A percentile compares a stretch with the other conserved stretches of the same genome.
These are phyloP conservation scores for Camelina hispida DNA, from an alignment of 345 rosid genomes.

Conservation along the genomic window DNA sequence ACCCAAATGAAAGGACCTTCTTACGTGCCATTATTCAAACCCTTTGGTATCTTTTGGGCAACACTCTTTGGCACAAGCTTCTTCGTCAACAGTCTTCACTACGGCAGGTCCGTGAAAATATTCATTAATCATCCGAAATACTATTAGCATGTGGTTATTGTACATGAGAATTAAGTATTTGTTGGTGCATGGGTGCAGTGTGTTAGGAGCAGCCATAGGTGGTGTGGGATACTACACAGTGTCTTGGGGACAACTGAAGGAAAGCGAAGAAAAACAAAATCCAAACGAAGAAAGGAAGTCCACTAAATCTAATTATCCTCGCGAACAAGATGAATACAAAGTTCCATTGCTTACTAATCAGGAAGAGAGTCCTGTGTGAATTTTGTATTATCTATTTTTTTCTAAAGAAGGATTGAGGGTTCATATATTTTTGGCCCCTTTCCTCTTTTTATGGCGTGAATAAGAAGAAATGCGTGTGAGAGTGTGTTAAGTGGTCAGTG, in stretches of 20 bases:
- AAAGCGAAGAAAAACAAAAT: constrained; percentile 46
- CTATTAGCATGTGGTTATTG: background rate
- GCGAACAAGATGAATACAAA: constrained; percentile 41
- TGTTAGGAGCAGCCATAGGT: constrained; percentile 63
- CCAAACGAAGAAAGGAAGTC: constrained; percentile 23
- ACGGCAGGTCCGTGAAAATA: constrained; percentile 60
- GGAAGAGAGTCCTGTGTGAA: constrained; percentile 45
- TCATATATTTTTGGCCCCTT: constrained; percentile 28
- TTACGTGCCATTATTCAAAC: constrained; percentile 77
- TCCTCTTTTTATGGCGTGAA: constrained; percentile 26
- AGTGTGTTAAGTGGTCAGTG: constrained; percentile 26
- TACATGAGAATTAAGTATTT: constrained; percentile 6
- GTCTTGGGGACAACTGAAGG: constrained; percentile 66
- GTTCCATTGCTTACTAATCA: constrained; percentile 60
- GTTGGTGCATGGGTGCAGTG: constrained; percentile 56
- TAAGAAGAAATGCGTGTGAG: constrained; percentile 36
- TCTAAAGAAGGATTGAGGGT: constrained; percentile 17
- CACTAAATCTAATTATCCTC: constrained; percentile 37
- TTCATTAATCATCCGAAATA: background rate
- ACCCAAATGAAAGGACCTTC: constrained; percentile 62
- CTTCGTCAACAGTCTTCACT: constrained; percentile 75
- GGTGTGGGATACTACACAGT: constrained; percentile 67
- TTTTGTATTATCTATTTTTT: constrained; percentile 20
- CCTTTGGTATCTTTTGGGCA: constrained; percentile 74
- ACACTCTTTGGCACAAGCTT: constrained; percentile 63